Base-by-base conservation (phyloP, 1,139 yeast genomes). In the Yamadazyma spencermartinsiae region DNA sequence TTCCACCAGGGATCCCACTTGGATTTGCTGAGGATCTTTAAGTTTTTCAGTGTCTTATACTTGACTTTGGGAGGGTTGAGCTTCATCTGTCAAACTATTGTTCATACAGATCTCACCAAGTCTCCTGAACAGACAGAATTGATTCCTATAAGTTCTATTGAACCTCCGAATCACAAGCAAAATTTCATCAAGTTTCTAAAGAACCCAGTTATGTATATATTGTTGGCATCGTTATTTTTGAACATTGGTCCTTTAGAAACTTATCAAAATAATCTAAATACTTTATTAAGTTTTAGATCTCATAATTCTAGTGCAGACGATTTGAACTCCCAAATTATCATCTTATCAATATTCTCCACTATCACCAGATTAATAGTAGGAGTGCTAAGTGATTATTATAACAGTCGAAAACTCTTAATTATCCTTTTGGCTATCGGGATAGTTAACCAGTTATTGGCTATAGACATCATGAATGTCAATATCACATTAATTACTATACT, bases 231-330 rank as follows among this genome's bases (percentile, higher is more conserved):
- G 7, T 74, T 89, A 43, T 70, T 89, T 21, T 63, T 87, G 27
- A 74, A 83, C 25, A 67, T 88, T 18, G 98, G 98, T 0, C 95
- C 97, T 1, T 65, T 88, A 45, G 98, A 92, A 55, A 81, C 89
- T 69, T 89, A 80, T 60, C 80, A 88, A 48, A 87, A 90, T 43
- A 87, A 90, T 54, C 74, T 92, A 71, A 95, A 95, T 34, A 82
- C 79, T 23, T 73, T 79, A n/a, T 60, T 76, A 46, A 46, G 8
- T 12, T 28, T 28, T 10, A 28, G n/a, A 10, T 17, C 36, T 6
- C 51, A 61, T 41, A 49, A 58, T 10, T 56, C 65, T 15, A 48
- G 52, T 4, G 30, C 48, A 2, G 52, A 86, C 2, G 80, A 92
- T 1, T 45, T 78, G 4, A 72, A 89, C 10, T 68, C 63, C 45